A percentile compares a stretch with the other conserved stretches of the same genome.
phyloP scores from a whole-genome alignment of 2,329 filamentous ascomycete genomes.

The Talaromyces sp. region DNA sequence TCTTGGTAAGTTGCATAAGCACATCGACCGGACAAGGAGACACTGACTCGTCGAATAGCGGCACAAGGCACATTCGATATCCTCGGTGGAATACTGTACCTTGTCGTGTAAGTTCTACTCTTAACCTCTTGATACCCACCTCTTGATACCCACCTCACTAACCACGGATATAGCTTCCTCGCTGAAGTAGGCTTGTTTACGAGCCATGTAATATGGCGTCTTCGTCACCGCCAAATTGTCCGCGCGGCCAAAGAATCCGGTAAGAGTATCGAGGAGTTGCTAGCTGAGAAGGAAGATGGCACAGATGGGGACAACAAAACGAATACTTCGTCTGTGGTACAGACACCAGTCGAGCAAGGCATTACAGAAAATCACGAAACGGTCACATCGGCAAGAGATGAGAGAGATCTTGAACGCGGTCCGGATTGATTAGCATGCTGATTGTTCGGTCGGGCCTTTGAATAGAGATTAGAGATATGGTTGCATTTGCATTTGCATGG shows the following conservation, averaged over 20 bases:
- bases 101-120: constrained; percentile 51
- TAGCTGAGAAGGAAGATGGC: constrained; percentile 19
- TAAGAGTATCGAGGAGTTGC: constrained; percentile 56
- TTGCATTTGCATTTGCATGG: constrained; percentile 1
- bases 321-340: neutral
- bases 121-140: neutral
- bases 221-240: constrained; percentile 53
- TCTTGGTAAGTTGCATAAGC: constrained; percentile 42
- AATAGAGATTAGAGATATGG: neutral
- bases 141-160: neutral
- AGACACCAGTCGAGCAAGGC: neutral
- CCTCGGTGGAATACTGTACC: constrained; percentile 59
- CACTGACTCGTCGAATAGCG: constrained; percentile 36
- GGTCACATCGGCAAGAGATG: neutral
- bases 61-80: constrained; percentile 61
- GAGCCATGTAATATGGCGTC: constrained; percentile 59
- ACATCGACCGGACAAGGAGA: neutral
- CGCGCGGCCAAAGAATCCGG: constrained; percentile 51
- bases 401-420: constrained; percentile 7
- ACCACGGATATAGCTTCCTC: constrained; percentile 42
- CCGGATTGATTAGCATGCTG: neutral
- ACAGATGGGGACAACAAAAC: neutral
- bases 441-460: neutral
- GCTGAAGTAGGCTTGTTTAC: constrained; percentile 60
- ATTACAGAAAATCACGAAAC: neutral